These are phyloP conservation scores for Tuber aestivum DNA, from an alignment of 495 filamentous ascomycete species.

Conservation along the genomic window DNA sequence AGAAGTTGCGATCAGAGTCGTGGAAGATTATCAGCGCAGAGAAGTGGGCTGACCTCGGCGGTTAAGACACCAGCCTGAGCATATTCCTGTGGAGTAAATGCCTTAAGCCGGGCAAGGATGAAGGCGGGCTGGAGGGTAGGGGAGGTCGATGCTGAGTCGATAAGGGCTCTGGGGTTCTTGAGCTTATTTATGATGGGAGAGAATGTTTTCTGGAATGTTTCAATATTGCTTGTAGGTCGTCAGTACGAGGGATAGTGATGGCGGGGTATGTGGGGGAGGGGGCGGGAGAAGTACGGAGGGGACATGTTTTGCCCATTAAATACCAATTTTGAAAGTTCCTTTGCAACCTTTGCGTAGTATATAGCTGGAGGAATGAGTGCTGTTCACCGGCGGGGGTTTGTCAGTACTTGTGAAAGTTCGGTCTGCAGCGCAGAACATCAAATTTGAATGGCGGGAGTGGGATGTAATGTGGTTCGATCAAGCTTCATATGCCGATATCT, in stretches of 20 bases:
- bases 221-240: slow-evolving; percentile 54
- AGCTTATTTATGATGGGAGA: slow-evolving; percentile 39
- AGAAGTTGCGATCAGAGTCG: neutral
- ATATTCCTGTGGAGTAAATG: slow-evolving; percentile 60
- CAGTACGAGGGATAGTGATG: neutral
- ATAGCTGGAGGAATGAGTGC: slow-evolving; percentile 76
- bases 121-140: slow-evolving; percentile 56
- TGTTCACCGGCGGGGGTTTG: slow-evolving; percentile 43
- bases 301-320: slow-evolving; percentile 84
- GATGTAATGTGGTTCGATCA: neutral
- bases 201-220: slow-evolving; percentile 81
- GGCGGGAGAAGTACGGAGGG: slow-evolving; percentile 65
- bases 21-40: neutral
- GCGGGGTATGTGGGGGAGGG: slow-evolving; percentile 35
- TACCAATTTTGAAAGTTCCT: slow-evolving; percentile 80
- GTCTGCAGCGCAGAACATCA: neutral
- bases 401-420: slow-evolving; percentile 36
- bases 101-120: slow-evolving; percentile 47
- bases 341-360: slow-evolving; percentile 84
- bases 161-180: slow-evolving; percentile 13
- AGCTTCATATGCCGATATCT: neutral
- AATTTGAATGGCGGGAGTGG: neutral
- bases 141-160: slow-evolving; percentile 71
- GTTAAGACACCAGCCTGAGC: slow-evolving; percentile 64
- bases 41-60: slow-evolving; percentile 58